Percentiles rank a stretch among this genome's conserved stretches.
Evolutionary conservation across 805 yeast species (phyloP).

Genomic region (Candida parachauliodes): DNA sequence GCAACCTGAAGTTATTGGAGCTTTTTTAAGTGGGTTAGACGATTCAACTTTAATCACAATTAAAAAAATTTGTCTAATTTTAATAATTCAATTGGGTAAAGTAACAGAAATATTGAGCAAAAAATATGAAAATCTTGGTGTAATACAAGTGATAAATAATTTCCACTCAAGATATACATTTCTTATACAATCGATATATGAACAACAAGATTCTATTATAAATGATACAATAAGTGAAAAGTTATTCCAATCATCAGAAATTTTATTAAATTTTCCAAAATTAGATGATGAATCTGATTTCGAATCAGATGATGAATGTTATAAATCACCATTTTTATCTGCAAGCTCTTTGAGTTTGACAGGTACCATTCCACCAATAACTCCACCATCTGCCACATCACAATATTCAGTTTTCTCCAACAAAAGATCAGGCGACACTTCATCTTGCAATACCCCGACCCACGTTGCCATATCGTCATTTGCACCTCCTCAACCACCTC

Average conservation of each 20-base stretch:
- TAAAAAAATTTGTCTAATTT: slow-evolving; percentile 40
- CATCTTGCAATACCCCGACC: slow-evolving; percentile 21
- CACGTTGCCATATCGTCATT: slow-evolving; percentile 13
- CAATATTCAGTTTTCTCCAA: slow-evolving; percentile 36
- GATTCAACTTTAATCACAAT: slow-evolving; percentile 36
- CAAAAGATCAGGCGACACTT: slow-evolving; percentile 16
- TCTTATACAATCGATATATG: slow-evolving; percentile 18
- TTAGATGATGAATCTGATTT: slow-evolving; percentile 5
- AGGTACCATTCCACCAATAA: slow-evolving; percentile 20
- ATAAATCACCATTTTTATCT: slow-evolving; percentile 9
- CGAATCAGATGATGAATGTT: slow-evolving; percentile 6
- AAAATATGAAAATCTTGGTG: slow-evolving; percentile 51
- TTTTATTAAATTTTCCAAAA: slow-evolving; percentile 22
- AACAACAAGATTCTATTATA: slow-evolving; percentile 17
- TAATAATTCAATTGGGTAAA: slow-evolving; percentile 39
- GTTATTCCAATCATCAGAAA: slow-evolving; percentile 21
- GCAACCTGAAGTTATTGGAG: slow-evolving; percentile 40
- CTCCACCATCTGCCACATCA: slow-evolving; percentile 43
- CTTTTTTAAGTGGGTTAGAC: slow-evolving; percentile 49
- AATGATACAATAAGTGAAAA: slow-evolving; percentile 15
- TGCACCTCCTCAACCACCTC: slow-evolving; percentile 10
- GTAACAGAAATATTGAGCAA: slow-evolving; percentile 51
- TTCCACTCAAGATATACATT: slow-evolving; percentile 13
- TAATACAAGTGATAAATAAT: slow-evolving; percentile 42
- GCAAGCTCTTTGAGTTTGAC: slow-evolving; percentile 7